phyloP scores from a whole-genome alignment of 495 filamentous ascomycete species.

The Extremus antarcticus region DNA sequence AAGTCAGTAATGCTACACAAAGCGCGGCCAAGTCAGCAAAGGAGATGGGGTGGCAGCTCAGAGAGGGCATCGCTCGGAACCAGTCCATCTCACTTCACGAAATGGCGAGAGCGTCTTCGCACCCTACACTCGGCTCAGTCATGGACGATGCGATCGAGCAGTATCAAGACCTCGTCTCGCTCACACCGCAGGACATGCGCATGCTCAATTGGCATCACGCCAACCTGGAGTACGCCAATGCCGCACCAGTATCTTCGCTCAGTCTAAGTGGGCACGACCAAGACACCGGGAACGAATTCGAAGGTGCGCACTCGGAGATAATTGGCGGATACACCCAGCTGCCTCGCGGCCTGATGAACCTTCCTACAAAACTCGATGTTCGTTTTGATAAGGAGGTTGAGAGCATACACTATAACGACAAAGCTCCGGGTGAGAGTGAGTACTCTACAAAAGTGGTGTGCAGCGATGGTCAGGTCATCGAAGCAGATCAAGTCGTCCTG shows the following conservation, averaged over 20 bases:
- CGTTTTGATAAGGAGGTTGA: slow-evolving; percentile 57
- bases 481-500: slow-evolving; percentile 77
- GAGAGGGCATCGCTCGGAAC: slow-evolving; percentile 49
- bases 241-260: slow-evolving; percentile 69
- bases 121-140: slow-evolving; percentile 72
- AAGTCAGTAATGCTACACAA: slow-evolving; percentile 34
- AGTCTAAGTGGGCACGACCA: slow-evolving; percentile 93
- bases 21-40: slow-evolving; percentile 50
- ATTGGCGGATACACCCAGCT: slow-evolving; percentile 88
- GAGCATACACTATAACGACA: slow-evolving; percentile 53
- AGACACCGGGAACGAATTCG: slow-evolving; percentile 94
- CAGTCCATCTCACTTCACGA: slow-evolving; percentile 65
- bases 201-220: slow-evolving; percentile 97
- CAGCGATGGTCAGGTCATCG: slow-evolving; percentile 62
- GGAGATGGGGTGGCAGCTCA: slow-evolving; percentile 71
- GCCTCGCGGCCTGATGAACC: slow-evolving; percentile 65
- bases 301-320: slow-evolving; percentile 84
- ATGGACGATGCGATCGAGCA: slow-evolving; percentile 83
- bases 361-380: slow-evolving; percentile 70
- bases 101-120: slow-evolving; percentile 44
- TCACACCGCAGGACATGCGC: slow-evolving; percentile 76
- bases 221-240: slow-evolving; percentile 96
- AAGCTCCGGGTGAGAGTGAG: slow-evolving; percentile 19
- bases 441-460: slow-evolving; percentile 51
- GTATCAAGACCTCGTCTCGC: slow-evolving; percentile 70